These are phyloP conservation scores for Hymenoscyphus occultus DNA, from an alignment of 2,329 filamentous ascomycete genomes.

Conservation along the genomic window DNA sequence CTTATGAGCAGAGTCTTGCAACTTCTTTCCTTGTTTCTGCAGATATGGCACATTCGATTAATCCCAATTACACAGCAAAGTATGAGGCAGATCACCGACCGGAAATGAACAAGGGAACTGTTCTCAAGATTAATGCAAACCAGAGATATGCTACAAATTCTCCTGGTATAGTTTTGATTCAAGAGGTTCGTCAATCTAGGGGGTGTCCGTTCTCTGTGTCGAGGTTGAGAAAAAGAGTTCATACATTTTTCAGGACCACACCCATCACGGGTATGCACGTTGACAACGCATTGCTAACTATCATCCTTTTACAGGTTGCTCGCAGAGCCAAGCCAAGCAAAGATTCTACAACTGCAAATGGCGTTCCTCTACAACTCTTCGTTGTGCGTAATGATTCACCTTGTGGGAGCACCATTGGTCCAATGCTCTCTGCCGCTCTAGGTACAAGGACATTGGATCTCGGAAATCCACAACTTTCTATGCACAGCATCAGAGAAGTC, in stretches of 20 bases:
- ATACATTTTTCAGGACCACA: background rate
- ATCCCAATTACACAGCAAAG: constrained; percentile 91
- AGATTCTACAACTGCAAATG: constrained; percentile 49
- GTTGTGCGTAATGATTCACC: constrained; percentile 94
- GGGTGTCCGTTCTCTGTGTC: background rate
- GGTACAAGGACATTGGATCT: constrained; percentile 88
- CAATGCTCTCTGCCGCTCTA: constrained; percentile 86
- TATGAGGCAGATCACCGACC: constrained; percentile 90
- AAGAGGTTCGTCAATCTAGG: constrained; percentile 52
- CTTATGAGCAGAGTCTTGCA: constrained; percentile 88
- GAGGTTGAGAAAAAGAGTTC: background rate
- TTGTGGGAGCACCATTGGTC: constrained; percentile 94
- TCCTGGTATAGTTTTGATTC: constrained; percentile 86
- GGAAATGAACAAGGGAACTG: constrained; percentile 92
- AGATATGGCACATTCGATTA: constrained; percentile 95
- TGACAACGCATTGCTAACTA: background rate
- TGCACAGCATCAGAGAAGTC: constrained; percentile 96
- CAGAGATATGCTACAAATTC: constrained; percentile 96
- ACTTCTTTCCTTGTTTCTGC: constrained; percentile 92
- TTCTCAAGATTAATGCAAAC: constrained; percentile 98
- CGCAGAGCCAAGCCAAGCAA: constrained; percentile 51
- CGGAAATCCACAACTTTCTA: constrained; percentile 90
- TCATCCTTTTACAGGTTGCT: constrained; percentile 49
- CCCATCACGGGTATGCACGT: background rate
- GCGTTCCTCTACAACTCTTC: constrained; percentile 89